Evolutionary conservation across 1,284 basidiomycete genomes (phyloP), one percentile per base, ranked within the genome.

Genomic region (Chalciporus sp.): DNA sequence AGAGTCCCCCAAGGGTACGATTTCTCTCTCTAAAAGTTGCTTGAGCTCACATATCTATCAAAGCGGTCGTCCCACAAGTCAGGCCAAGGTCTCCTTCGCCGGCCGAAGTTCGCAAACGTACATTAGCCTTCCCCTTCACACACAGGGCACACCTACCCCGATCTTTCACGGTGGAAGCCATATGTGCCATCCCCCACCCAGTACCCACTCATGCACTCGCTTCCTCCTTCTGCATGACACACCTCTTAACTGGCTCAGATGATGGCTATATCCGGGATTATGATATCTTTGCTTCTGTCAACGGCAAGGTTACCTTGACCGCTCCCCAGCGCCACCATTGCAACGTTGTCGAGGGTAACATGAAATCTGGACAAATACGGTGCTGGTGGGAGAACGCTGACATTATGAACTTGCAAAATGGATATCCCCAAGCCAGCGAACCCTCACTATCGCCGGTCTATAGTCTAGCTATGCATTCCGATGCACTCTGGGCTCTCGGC

Each of bases 211-310:
- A 97, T 72, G 82, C 91, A 12, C 82, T 98, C 20, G 88, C 94
- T 2, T 78, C 91, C 4, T 92, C 92, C 0, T 73, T 83, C n/a
- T 97, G 95, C 72, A 86, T 94, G 79, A 86, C 90, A 26, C 93
- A 95, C 66, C 78, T 98, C 12, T 74, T 98, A 44, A 94, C 94
- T 5, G 95, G 95, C 39, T 93, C 92, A 10, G 88, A 95, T 57
- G 95, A 98, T 71, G 95, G 95, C 10, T 95, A 94, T 64, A 88
- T 98, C 43, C 85, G 95, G 40, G 85, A 93, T 72, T 98, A 97
- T 74, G 95, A 98, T 71, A 84, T 96, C 49, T 95, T 93, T 72
- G 73, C 88, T 23, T 88, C 91, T 43, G 88, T 94, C 49, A 98
- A 97, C 67, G 88, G 93, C 53, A 91, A 91, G 63, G 85, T 86